phyloP scores from a whole-genome alignment of 495 filamentous ascomycete genomes.

The Tuber microsphaerosporum region DNA sequence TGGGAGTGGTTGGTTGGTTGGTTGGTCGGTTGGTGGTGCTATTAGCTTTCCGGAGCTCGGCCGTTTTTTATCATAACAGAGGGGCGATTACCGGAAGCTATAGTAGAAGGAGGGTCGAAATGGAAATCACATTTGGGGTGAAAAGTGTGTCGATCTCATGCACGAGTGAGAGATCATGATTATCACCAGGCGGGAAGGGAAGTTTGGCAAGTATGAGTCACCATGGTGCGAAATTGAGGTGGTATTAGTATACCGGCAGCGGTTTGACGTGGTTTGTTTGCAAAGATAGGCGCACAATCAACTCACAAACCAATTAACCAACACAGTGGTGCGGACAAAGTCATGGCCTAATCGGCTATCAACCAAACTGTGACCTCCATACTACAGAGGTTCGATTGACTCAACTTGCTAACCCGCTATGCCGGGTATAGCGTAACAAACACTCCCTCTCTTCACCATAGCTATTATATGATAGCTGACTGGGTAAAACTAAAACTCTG shows the following conservation, averaged over 20 bases:
- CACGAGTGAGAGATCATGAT: neutral
- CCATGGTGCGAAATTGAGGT: neutral
- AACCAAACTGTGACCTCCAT: neutral
- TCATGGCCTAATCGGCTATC: neutral
- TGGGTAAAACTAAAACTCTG: neutral
- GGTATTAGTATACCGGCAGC: no score
- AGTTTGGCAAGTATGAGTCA: neutral
- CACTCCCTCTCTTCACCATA: neutral
- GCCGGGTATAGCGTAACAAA: neutral
- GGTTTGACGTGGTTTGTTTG: neutral
- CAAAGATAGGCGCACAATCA: neutral
- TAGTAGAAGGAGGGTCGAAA: neutral
- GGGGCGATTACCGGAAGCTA: neutral
- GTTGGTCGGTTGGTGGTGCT: neutral
- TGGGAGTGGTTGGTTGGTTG: neutral
- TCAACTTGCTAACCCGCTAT: neutral
- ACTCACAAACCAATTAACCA: neutral
- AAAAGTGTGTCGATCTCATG: neutral
- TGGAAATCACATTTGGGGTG: neutral
- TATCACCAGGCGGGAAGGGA: neutral
- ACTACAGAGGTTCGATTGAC: neutral
- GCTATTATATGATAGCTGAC: neutral
- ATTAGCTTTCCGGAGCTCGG: neutral
- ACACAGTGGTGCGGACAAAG: neutral
- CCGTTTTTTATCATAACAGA: no score